Evolutionary conservation across 2,329 filamentous ascomycete genomes (phyloP).

Genomic region (Diaporthe sp.): DNA sequence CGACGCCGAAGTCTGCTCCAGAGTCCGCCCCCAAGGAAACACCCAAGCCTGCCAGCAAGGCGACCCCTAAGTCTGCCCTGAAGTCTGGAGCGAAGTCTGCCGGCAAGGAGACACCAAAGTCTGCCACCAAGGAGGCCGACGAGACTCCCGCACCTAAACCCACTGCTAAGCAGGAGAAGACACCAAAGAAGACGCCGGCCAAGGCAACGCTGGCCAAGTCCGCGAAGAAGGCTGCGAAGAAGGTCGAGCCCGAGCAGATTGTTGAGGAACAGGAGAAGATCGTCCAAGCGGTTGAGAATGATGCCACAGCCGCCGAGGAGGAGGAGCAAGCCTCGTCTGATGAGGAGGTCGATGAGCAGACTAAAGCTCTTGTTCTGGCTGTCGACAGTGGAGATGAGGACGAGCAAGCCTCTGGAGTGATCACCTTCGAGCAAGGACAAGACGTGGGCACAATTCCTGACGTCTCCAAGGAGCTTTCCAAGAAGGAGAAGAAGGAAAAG

Average conservation of each 20-base stretch:
- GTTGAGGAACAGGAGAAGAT: constrained; percentile 58
- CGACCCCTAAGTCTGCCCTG: constrained; percentile 18
- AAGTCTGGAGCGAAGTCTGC: constrained; percentile 26
- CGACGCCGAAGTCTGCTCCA: background rate
- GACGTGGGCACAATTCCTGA: constrained; percentile 66
- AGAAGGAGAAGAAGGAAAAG: constrained; percentile 55
- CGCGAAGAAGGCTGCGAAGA: constrained; percentile 33
- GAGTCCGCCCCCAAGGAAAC: constrained; percentile 22
- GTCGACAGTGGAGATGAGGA: constrained; percentile 41
- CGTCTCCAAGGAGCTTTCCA: constrained; percentile 59
- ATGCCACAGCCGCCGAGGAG: background rate
- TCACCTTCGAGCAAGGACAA: constrained; percentile 61
- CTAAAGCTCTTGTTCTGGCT: constrained; percentile 39
- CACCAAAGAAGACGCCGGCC: constrained; percentile 26
- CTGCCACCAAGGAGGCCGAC: background rate
- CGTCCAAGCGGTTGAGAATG: constrained; percentile 44
- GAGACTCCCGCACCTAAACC: constrained; percentile 29
- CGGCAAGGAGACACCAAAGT: constrained; percentile 23
- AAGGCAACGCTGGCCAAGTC: constrained; percentile 2
- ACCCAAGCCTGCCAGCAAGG: background rate
- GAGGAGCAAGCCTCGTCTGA: constrained; percentile 35
- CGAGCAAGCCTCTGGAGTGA: constrained; percentile 34
- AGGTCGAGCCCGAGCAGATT: constrained; percentile 46
- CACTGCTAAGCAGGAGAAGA: constrained; percentile 30
- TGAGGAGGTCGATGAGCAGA: constrained; percentile 41